These are phyloP conservation scores for Stemphylium vesicarium DNA, from an alignment of 2,329 filamentous ascomycete species.

Conservation along the genomic window DNA sequence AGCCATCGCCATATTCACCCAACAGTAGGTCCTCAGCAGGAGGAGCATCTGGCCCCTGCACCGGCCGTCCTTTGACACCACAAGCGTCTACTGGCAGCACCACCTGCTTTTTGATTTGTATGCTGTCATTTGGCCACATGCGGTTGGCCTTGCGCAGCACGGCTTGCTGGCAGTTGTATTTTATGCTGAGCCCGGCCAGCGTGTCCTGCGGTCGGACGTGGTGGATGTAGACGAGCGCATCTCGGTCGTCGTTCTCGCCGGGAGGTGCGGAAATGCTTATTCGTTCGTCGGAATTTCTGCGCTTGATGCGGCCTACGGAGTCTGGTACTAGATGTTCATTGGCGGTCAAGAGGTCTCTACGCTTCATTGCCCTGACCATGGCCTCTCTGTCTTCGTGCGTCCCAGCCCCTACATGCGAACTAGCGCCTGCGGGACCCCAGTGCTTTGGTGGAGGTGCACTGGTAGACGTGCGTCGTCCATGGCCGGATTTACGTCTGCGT, in stretches of 20 bases:
- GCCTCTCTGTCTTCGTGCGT: constrained; percentile 55
- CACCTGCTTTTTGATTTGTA: constrained; percentile 82
- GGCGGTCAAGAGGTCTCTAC: constrained; percentile 56
- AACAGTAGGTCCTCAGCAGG: constrained; percentile 50
- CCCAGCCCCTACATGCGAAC: constrained; percentile 52
- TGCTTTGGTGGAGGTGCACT: constrained; percentile 51
- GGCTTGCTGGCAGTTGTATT: constrained; percentile 85
- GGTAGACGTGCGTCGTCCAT: constrained; percentile 40
- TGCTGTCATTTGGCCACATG: constrained; percentile 91
- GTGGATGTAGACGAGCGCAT: constrained; percentile 90
- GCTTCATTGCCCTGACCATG: constrained; percentile 57
- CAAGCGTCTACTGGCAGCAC: constrained; percentile 90
- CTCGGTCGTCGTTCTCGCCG: constrained; percentile 67
- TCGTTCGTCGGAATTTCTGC: constrained; percentile 71
- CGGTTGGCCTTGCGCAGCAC: constrained; percentile 86
- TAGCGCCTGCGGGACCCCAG: constrained; percentile 55
- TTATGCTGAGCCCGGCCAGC: constrained; percentile 87
- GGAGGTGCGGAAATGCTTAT: constrained; percentile 55
- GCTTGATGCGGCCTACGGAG: constrained; percentile 62
- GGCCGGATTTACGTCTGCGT: constrained; percentile 37
- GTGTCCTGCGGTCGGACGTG: constrained; percentile 83
- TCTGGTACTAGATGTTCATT: constrained; percentile 51
- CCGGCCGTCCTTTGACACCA: constrained; percentile 74
- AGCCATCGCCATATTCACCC: constrained; percentile 36
- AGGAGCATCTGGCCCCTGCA: constrained; percentile 44